Evolutionary conservation across 192 early-diverging fungal species (phyloP), one percentile per base, ranked within the genome.

Genomic region (Dissophora ornata): DNA sequence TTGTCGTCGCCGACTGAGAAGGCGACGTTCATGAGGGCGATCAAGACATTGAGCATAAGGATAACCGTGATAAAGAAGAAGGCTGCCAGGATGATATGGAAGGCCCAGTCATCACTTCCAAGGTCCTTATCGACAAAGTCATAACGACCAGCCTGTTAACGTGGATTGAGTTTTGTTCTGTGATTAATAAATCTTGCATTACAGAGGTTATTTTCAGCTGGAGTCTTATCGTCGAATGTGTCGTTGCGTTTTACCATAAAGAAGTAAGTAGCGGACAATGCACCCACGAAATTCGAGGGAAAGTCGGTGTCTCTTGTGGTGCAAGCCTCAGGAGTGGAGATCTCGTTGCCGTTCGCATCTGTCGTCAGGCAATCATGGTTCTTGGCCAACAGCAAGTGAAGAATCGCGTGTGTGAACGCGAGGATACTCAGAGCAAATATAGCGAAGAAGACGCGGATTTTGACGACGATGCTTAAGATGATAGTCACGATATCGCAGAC

Each of bases 51-150:
- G 15, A 75, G 44, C 57, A 75, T 59, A 1, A 75, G 34, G 15
- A 75, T 60, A 1, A 75, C 71, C 8, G 47, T 67, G 13, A 67
- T 30, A 34, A 75, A 75, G 21, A 67, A 67, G 45, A 38, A 75
- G 12, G 34, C 24, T 1, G 51, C 42, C 48, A 75, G 46, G 63
- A 75, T 67, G n/a, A 75, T 18, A 21, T 75, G 71, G 40, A 67
- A 75, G 0, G 56, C 44, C 32, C 65, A 57, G 26, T 49, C 65
- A 0, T 50, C 33, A 2, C 38, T 38, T 2, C 36, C 25, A 12
- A 67, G 32, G 3, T 46, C 18, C 18, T 36, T 51, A 9, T 50
- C 48, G 7, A 67, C 21, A 56, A 0, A 30, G 9, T 67, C 64
- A 29, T 67, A 67, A 4, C 46, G 42, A 10, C 64, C 64, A 0